Percentiles rank a stretch among this genome's conserved stretches.
Conservation (phyloP, 441 rosid genomes). For the Codiaeum variegatum region DNA sequence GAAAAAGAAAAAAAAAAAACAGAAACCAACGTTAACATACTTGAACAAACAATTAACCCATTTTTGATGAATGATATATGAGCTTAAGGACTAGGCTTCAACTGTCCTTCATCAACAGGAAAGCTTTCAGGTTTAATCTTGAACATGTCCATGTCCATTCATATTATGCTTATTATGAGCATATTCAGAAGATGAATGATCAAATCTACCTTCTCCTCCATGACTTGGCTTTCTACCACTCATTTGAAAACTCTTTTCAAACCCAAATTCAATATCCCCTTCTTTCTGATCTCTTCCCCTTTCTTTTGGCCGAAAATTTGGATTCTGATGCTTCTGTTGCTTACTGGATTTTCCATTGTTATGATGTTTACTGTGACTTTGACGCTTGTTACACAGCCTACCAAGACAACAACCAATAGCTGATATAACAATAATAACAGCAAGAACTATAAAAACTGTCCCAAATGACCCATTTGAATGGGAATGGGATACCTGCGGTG, state of each 20-base stretch:
- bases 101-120: conserved; percentile 21
- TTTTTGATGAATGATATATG: neutral
- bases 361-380: conserved; percentile 9
- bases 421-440: conserved; percentile 29
- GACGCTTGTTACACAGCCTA: conserved; percentile 23
- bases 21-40: neutral
- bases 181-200: conserved; percentile 27
- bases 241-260: conserved; percentile 32
- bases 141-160: neutral
- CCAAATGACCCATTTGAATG: conserved; percentile 34
- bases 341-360: conserved; percentile 23
- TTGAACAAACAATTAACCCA: neutral
- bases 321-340: conserved; percentile 1
- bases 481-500: conserved; percentile 19
- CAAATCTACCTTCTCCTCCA: conserved; percentile 36
- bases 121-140: conserved; percentile 34
- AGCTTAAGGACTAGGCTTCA: conserved; percentile 25
- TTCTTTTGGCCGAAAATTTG: conserved; percentile 30
- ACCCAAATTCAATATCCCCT: conserved; percentile 42
- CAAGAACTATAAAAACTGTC: conserved; percentile 29
- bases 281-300: conserved; percentile 32
- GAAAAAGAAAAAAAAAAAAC: neutral
- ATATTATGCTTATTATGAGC: neutral
- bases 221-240: conserved; percentile 24
- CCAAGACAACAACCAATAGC: conserved; percentile 33